A percentile compares a stretch with the other conserved stretches of the same genome.
phyloP scores from a whole-genome alignment of 2,329 filamentous ascomycete species.

The Remersonia thermophila region DNA sequence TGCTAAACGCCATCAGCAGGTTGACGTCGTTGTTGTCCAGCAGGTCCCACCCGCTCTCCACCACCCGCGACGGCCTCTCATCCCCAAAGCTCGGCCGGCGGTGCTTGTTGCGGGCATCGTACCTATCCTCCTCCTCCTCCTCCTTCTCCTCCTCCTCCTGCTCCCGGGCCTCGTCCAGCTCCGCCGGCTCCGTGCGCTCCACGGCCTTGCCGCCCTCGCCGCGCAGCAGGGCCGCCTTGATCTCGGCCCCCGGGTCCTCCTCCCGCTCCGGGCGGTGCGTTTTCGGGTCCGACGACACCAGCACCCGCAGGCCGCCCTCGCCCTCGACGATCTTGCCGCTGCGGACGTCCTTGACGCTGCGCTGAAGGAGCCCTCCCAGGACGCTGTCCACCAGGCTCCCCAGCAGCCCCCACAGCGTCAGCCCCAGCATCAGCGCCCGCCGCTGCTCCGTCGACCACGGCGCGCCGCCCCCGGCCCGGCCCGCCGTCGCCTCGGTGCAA shows the following conservation, averaged over 20 bases:
- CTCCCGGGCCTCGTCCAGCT: constrained; percentile 26
- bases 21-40: constrained; percentile 96
- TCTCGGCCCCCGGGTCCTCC: constrained; percentile 23
- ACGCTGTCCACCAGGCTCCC: constrained; percentile 82
- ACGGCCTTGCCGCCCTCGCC: constrained; percentile 33
- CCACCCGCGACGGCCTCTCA: constrained; percentile 46
- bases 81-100: constrained; percentile 41
- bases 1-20: constrained; percentile 71
- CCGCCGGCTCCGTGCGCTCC: constrained; percentile 24
- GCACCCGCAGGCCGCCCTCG: constrained; percentile 51
- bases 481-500: constrained; percentile 36
- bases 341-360: constrained; percentile 71
- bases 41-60: constrained; percentile 58
- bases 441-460: constrained; percentile 38
- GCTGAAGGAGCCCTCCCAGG: constrained; percentile 73
- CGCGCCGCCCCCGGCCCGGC: constrained; percentile 29
- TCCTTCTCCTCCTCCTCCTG: too few relatives aligned
- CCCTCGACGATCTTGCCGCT: constrained; percentile 86
- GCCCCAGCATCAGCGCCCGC: constrained; percentile 35
- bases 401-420: constrained; percentile 61
- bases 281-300: constrained; percentile 29
- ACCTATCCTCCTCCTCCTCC: constrained; percentile 25
- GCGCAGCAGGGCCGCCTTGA: constrained; percentile 30
- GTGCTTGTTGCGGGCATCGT: constrained; percentile 37
- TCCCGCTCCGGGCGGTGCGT: constrained; percentile 15